Conservation (phyloP, 768 basidiomycete genomes). For the Lyophyllum atratum region DNA sequence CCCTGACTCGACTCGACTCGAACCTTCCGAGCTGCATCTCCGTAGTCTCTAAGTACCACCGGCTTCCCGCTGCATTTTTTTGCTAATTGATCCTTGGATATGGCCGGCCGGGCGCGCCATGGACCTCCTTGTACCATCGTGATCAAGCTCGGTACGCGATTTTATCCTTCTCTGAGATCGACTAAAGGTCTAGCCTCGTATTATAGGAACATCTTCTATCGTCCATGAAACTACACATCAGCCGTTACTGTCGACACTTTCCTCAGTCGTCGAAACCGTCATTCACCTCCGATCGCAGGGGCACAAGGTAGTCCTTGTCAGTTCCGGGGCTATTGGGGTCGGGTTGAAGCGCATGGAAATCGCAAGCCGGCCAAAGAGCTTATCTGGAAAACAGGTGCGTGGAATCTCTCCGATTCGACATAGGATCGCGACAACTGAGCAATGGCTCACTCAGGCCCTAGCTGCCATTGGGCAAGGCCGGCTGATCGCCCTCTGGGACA, state of each 20-base stretch:
- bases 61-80: too few relatives aligned
- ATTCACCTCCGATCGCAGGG: constrained; percentile 74
- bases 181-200: constrained; percentile 5
- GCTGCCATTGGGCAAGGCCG: constrained; percentile 97
- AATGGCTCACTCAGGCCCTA: constrained; percentile 61
- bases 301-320: constrained; percentile 94
- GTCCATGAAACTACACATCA: constrained; percentile 93
- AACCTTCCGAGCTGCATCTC: too few relatives aligned
- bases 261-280: constrained; percentile 90
- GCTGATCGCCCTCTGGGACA: constrained; percentile 96
- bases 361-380: constrained; percentile 73
- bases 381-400: constrained; percentile 89
- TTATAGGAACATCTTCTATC: constrained; percentile 90
- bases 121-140: constrained; percentile 66
- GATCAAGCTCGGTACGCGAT: constrained; percentile 74
- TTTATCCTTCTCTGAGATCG: constrained; percentile 2
- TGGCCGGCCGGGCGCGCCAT: constrained; percentile 24
- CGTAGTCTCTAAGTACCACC: too few relatives aligned
- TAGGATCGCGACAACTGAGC: neutral
- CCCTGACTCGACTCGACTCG: neutral
- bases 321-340: constrained; percentile 97
- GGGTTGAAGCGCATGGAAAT: constrained; percentile 92
- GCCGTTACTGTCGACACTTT: constrained; percentile 88
- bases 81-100: constrained; percentile 2
- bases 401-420: neutral